These are phyloP conservation scores for Sonneratia alba DNA, from an alignment of 345 rosid genomes.

Conservation along the genomic window DNA sequence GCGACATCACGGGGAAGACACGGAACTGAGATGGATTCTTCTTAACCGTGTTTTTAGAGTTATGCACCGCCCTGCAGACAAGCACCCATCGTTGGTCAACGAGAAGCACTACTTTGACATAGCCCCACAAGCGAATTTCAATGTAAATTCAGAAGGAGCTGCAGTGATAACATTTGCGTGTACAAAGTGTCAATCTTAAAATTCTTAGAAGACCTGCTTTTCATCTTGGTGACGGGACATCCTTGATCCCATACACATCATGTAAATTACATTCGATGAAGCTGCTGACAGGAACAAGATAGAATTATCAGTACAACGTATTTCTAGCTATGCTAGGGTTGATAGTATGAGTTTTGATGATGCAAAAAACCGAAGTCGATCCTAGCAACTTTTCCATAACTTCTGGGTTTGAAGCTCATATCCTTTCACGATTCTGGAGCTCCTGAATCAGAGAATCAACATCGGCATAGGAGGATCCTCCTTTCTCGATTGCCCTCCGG, in stretches of 20 bases:
- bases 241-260: neutral
- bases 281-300: neutral
- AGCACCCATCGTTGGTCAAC: too few species aligned
- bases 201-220: neutral
- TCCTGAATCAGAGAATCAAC: constrained; percentile 22
- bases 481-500: constrained; percentile 32
- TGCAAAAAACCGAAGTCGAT: neutral
- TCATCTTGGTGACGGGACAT: neutral
- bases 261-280: neutral
- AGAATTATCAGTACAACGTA: neutral
- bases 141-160: neutral
- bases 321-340: neutral
- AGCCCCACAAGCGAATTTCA: neutral
- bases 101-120: too few species aligned
- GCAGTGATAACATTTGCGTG: neutral
- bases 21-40: too few species aligned
- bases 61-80: too few species aligned
- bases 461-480: constrained; percentile 35
- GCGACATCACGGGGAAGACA: neutral
- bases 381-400: neutral
- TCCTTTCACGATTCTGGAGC: constrained; percentile 10
- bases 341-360: neutral
- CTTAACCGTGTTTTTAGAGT: too few species aligned
- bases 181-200: neutral
- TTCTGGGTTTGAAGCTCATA: neutral